phyloP scores from a whole-genome alignment of 768 basidiomycete genomes.

The Pleurotus sapidus region DNA sequence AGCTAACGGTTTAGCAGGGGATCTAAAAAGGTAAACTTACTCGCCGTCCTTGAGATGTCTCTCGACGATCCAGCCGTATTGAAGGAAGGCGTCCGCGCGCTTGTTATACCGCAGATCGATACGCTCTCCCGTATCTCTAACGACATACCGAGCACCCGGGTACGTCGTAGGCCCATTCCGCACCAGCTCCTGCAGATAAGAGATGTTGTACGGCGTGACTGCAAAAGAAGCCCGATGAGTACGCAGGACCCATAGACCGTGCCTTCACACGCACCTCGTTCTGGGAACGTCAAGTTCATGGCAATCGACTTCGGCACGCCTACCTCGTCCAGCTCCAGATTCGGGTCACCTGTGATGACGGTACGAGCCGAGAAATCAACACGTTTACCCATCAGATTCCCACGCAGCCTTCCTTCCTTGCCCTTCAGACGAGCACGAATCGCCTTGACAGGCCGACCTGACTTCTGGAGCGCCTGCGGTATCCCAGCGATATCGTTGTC shows the following conservation, averaged over 20 bases:
- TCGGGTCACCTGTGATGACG: slow-evolving; percentile 98
- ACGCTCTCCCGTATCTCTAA: slow-evolving; percentile 95
- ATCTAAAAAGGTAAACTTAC: slow-evolving; percentile 47
- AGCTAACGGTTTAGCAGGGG: background rate
- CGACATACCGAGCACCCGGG: slow-evolving; percentile 95
- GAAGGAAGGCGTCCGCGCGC: slow-evolving; percentile 89
- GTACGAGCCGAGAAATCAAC: slow-evolving; percentile 99
- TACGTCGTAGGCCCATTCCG: slow-evolving; percentile 93
- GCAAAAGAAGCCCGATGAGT: slow-evolving; percentile 9
- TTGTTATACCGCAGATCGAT: slow-evolving; percentile 97
- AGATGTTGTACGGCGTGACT: slow-evolving; percentile 98
- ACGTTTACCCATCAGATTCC: slow-evolving; percentile 99
- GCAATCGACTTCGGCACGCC: slow-evolving; percentile 95
- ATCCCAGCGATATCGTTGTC: slow-evolving; percentile 99
- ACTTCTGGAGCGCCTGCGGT: slow-evolving; percentile 96
- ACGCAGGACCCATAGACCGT: background rate
- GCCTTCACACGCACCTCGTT: slow-evolving; percentile 63
- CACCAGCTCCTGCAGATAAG: slow-evolving; percentile 90
- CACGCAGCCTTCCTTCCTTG: slow-evolving; percentile 96
- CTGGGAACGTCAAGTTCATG: slow-evolving; percentile 97
- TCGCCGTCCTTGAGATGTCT: slow-evolving; percentile 98
- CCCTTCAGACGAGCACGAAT: slow-evolving; percentile 98
- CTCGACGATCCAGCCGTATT: slow-evolving; percentile 99
- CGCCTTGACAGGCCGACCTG: slow-evolving; percentile 95
- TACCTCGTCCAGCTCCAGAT: slow-evolving; percentile 93